Evolutionary conservation across 2,329 filamentous ascomycete genomes (phyloP).

Genomic region (Talaromyces sp.): DNA sequence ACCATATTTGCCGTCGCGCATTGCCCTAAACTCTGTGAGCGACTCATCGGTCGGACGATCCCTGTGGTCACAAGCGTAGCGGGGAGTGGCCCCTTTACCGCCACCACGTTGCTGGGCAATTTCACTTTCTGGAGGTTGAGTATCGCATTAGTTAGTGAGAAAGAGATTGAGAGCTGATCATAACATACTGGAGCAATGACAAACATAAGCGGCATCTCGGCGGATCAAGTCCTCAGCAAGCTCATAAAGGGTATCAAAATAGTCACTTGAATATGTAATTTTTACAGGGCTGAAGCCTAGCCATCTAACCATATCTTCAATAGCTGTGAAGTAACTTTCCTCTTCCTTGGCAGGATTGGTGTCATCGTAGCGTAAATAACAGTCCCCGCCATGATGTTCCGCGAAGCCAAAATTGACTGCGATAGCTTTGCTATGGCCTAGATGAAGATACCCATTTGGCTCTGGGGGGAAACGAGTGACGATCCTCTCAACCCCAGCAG

Average conservation of each 20-base stretch:
- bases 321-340: conserved; percentile 83
- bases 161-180: background rate
- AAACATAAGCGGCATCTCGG: conserved; percentile 71
- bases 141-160: conserved; percentile 55
- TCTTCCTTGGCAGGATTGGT: conserved; percentile 94
- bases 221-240: conserved; percentile 80
- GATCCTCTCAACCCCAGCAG: conserved; percentile 30
- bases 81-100: background rate
- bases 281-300: conserved; percentile 74
- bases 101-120: background rate
- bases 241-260: conserved; percentile 84
- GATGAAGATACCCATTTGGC: conserved; percentile 75
- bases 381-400: conserved; percentile 69
- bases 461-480: conserved; percentile 76
- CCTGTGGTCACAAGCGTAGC: background rate
- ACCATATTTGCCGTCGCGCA: background rate
- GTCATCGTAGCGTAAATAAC: conserved; percentile 81
- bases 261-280: conserved; percentile 85
- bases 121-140: conserved; percentile 45
- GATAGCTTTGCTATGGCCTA: conserved; percentile 94
- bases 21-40: background rate
- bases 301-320: conserved; percentile 84
- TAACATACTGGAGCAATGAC: conserved; percentile 68
- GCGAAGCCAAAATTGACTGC: conserved; percentile 96
- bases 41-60: background rate